These are phyloP conservation scores for Flaveria trinervia DNA, from an alignment of 129 eudicot species.

Conservation along the genomic window DNA sequence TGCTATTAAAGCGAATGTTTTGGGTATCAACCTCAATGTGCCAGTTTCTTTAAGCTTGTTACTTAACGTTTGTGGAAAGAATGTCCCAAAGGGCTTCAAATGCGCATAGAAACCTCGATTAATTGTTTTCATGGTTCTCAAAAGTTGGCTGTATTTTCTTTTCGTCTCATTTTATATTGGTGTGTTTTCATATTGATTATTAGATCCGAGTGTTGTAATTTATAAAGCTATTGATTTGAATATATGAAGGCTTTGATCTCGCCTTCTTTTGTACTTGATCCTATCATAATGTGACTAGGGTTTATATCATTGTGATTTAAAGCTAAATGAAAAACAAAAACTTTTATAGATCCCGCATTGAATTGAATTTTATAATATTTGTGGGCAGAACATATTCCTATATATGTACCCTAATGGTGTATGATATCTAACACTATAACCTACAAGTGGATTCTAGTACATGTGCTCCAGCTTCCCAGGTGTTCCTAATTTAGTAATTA, in stretches of 20 bases:
- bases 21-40: constrained; percentile 65
- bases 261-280: neutral
- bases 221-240: neutral
- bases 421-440: too few species aligned
- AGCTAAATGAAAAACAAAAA: too few species aligned
- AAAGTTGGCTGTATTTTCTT: neutral
- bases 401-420: neutral
- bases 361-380: neutral
- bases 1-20: constrained; percentile 67
- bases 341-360: neutral
- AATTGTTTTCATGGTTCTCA: constrained; percentile 27
- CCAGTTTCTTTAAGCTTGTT: constrained; percentile 62
- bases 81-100: constrained; percentile 54
- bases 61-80: constrained; percentile 68
- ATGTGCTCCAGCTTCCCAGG: too few species aligned
- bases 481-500: neutral
- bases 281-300: constrained; percentile 14
- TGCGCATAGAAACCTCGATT: constrained; percentile 35
- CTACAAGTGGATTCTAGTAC: too few species aligned
- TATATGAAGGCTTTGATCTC: neutral
- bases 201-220: neutral
- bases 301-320: neutral
- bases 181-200: neutral
- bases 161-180: neutral
- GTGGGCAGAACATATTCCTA: neutral